Evolutionary conservation across 2,329 filamentous ascomycete genomes (phyloP).

Genomic region (Orbilia brochopaga): DNA sequence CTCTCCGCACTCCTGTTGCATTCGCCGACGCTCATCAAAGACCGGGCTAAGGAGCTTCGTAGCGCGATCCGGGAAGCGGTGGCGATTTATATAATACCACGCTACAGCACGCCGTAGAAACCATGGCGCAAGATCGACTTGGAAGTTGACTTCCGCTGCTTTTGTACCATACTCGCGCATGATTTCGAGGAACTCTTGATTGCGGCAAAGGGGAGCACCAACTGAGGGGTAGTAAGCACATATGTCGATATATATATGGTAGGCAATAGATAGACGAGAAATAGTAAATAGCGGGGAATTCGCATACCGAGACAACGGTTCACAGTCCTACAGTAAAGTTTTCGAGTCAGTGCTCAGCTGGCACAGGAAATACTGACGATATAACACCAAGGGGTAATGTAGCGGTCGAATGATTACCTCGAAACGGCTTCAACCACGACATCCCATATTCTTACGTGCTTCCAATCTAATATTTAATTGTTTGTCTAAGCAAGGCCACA

Average conservation of each 20-base stretch:
- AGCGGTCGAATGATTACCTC: no score
- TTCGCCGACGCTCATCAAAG: conserved; percentile 10
- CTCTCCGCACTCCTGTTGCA: conserved; percentile 5
- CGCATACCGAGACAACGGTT: conserved; percentile 49
- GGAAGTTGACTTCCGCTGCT: conserved; percentile 11
- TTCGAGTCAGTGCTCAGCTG: no score
- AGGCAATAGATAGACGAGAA: no score
- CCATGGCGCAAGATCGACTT: conserved; percentile 46
- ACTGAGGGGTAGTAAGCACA: conserved; percentile 19
- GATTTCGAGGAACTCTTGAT: conserved; percentile 49
- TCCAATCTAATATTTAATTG: conserved; percentile 47
- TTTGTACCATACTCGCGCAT: conserved; percentile 33
- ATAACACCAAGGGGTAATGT: no score
- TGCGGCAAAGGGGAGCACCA: conserved; percentile 51
- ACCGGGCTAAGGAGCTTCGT: conserved; percentile 25
- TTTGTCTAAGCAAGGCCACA: no score
- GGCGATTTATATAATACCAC: conserved; percentile 37
- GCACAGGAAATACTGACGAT: no score
- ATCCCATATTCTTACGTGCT: conserved; percentile 45
- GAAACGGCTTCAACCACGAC: conserved; percentile 50
- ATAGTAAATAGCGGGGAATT: no score
- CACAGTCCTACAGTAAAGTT: conserved; percentile 5
- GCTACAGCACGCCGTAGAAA: conserved; percentile 14
- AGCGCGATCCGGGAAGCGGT: conserved; percentile 17
- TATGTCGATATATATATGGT: no score